Base-by-base conservation (phyloP, 2,329 filamentous ascomycete species). In the Sarocladium kiliense region DNA sequence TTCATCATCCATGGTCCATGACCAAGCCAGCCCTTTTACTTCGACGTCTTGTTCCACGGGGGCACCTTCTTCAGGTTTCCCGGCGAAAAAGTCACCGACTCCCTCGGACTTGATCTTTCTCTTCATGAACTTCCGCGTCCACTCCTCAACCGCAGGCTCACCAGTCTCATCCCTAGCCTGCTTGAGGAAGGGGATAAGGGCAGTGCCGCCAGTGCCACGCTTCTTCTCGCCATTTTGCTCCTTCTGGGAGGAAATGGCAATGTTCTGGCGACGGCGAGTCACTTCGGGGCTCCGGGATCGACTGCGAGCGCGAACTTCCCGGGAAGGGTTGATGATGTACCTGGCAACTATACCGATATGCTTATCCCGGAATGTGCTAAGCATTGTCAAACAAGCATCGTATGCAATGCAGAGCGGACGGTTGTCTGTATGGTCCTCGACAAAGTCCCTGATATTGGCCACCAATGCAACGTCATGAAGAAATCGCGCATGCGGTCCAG, bases 321-420 rank as follows among this genome's bases (percentile, higher is more conserved):
- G 85, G 1, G 89, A 92, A 44, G 93, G 92, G 61, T 94, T 77
- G 64, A 99, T 88, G 69, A 99, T 96, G 75, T 97, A 99, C 39
- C 94, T 88, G 3, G 91, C 91, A 18, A 99, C 94, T 63, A 99
- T 93, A 68, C 91, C 89, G 64, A 99, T 96, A 70, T 99, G 94
- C 70, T 92, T 96, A 71, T 97, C 92, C 57, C 92, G 86, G 65
- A 97, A 86, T 16, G 74, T 71, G 58, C 80, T 79, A 51, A 85
- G 70, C 80, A 84, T 84, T 25, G 79, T 86, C 7, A 99, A 78
- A 66, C 91, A 96, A 6, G 91, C 91, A 65, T 99, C 94, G 69
- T 93, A 99, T 1, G 94, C 90, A 18, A 92, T 78, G 49, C 81
- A 84, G 2, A 99, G 75, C 11, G 83, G 80, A 21, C 78, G 78